Evolutionary conservation across 2,329 filamentous ascomycete genomes (phyloP).

Genomic region (Arthrobotrys musiformis): DNA sequence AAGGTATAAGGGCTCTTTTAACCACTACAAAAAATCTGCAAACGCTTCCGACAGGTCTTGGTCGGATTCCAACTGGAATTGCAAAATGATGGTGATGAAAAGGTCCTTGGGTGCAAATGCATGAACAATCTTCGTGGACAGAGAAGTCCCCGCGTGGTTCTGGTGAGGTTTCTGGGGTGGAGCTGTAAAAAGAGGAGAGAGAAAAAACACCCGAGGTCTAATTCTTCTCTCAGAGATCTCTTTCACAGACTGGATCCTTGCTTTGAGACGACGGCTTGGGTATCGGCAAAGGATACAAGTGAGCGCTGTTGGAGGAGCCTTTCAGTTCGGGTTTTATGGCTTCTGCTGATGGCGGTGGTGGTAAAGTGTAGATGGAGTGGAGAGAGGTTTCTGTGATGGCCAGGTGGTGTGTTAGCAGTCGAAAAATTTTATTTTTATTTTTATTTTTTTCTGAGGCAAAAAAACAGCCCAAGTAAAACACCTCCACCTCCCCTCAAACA

Average conservation of each 20-base stretch:
- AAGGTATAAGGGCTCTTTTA: slow-evolving; percentile 39
- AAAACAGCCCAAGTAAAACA: slow-evolving; percentile 15
- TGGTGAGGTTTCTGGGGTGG: slow-evolving; percentile 24
- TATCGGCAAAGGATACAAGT: slow-evolving; percentile 34
- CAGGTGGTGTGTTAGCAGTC: slow-evolving; percentile 35
- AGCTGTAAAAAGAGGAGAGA: slow-evolving; percentile 35
- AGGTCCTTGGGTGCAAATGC: slow-evolving; percentile 57
- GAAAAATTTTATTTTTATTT: too few species aligned
- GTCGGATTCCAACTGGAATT: slow-evolving; percentile 57
- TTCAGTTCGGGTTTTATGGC: not conserved
- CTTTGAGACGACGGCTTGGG: slow-evolving; percentile 15
- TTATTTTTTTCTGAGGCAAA: slow-evolving; percentile 24
- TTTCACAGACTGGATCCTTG: slow-evolving; percentile 11
- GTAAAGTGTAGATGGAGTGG: slow-evolving; percentile 12
- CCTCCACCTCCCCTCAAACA: slow-evolving; percentile 1
- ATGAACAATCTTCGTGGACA: slow-evolving; percentile 56
- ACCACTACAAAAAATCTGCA: slow-evolving; percentile 56
- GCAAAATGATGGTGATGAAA: slow-evolving; percentile 57
- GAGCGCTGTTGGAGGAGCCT: slow-evolving; percentile 25
- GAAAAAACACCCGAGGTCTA: slow-evolving; percentile 23
- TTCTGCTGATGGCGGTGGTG: slow-evolving; percentile 4
- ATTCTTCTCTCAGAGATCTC: slow-evolving; percentile 13
- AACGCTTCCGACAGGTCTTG: slow-evolving; percentile 56
- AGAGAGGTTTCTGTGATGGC: slow-evolving; percentile 20
- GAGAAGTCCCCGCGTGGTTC: slow-evolving; percentile 53